A percentile compares a stretch with the other conserved stretches of the same genome.
phyloP scores from a whole-genome alignment of 129 eudicot species.

The Centrapalus pauciflorus region DNA sequence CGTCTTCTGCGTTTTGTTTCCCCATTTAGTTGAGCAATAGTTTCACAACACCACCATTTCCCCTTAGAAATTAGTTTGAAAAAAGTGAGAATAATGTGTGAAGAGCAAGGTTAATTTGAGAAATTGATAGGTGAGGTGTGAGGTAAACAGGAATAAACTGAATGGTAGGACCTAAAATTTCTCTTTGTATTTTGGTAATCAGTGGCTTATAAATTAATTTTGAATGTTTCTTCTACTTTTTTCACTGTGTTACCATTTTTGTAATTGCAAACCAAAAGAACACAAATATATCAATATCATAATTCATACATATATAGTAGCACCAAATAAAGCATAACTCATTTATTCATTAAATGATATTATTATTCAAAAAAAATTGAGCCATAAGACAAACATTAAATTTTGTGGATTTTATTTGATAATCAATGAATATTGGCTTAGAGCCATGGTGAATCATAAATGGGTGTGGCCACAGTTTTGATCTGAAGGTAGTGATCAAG shows the following conservation, averaged over 20 bases:
- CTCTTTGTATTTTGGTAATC: not conserved
- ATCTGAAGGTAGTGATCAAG: slow-evolving; percentile 61
- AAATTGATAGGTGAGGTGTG: not conserved
- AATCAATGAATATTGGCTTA: no score
- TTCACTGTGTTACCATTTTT: not conserved
- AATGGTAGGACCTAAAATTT: slow-evolving; percentile 8
- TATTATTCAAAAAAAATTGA: no score
- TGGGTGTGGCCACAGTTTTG: slow-evolving; percentile 70
- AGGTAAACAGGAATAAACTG: slow-evolving; percentile 7
- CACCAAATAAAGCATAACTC: no score
- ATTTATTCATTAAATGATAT: no score
- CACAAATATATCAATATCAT: no score
- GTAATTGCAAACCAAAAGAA: no score
- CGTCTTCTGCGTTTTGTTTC: slow-evolving; percentile 14
- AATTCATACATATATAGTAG: no score
- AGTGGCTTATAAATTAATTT: slow-evolving; percentile 24
- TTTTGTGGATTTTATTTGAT: no score
- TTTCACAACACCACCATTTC: not conserved
- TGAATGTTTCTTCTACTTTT: slow-evolving; percentile 6
- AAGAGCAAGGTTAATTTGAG: slow-evolving; percentile 6
- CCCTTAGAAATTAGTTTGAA: not conserved
- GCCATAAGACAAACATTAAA: no score
- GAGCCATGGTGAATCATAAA: slow-evolving; percentile 74
- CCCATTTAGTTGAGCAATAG: slow-evolving; percentile 25
- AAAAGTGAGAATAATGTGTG: slow-evolving; percentile 11